These are phyloP conservation scores for Garcia nutans DNA, from an alignment of 345 rosid species.

Conservation along the genomic window DNA sequence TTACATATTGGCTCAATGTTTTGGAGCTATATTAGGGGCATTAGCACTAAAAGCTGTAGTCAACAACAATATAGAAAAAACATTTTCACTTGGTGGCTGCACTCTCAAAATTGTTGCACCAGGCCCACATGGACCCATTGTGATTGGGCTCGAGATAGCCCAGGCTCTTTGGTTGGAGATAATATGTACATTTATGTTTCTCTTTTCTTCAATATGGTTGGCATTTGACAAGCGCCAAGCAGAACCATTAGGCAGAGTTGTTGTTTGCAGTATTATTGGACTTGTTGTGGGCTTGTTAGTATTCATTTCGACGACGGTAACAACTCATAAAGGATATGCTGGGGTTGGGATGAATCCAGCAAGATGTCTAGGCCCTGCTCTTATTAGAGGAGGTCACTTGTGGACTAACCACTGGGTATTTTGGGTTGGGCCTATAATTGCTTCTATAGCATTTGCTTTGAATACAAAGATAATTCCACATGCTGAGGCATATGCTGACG, in stretches of 20 bases:
- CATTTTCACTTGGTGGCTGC: conserved; percentile 46
- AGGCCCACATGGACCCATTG: conserved; percentile 30
- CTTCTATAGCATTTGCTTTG: conserved; percentile 13
- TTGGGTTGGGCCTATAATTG: conserved; percentile 22
- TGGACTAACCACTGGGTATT: conserved; percentile 31
- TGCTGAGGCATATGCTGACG: not conserved
- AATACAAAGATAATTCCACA: conserved; percentile 27
- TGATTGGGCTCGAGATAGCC: conserved; percentile 14
- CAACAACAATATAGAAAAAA: conserved; percentile 11
- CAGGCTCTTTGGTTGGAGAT: conserved; percentile 39
- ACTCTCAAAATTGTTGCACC: conserved; percentile 21
- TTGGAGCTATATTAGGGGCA: conserved; percentile 38
- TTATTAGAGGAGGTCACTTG: conserved; percentile 28
- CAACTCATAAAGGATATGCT: conserved; percentile 38
- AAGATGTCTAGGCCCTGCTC: conserved; percentile 47
- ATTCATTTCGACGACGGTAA: conserved; percentile 43
- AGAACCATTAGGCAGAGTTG: conserved; percentile 33
- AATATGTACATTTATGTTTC: conserved; percentile 37
- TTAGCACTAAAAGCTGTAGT: conserved; percentile 34
- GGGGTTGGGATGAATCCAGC: conserved; percentile 58
- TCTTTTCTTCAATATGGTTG: conserved; percentile 40
- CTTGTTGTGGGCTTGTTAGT: conserved; percentile 37
- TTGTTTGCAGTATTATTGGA: conserved; percentile 34
- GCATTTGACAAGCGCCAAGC: conserved; percentile 46
- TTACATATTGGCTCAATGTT: conserved; percentile 40